Percentiles rank a stretch among this genome's conserved stretches.
phyloP scores from a whole-genome alignment of 2,329 filamentous ascomycete genomes.

The Pyrenophora tritici-repentis region DNA sequence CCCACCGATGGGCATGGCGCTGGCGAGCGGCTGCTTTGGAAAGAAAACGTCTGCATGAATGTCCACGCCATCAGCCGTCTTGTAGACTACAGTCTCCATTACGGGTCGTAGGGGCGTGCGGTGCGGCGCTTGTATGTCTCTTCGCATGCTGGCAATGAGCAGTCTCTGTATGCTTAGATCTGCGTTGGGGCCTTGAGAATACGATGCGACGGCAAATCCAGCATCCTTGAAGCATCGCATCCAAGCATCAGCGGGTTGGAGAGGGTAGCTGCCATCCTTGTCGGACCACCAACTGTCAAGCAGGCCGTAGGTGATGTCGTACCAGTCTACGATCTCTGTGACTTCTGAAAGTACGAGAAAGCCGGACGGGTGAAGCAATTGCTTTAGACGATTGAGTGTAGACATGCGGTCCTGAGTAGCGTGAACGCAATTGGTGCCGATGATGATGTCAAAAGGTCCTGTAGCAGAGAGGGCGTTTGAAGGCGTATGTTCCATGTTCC shows the following conservation, averaged over 20 bases:
- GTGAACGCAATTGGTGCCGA: conserved; percentile 27
- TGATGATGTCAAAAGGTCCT: conserved; percentile 12
- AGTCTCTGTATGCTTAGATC: conserved; percentile 1
- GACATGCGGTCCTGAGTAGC: conserved; percentile 15
- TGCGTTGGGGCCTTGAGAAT: background rate
- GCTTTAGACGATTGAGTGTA: conserved; percentile 5
- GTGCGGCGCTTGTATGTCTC: background rate
- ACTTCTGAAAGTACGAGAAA: conserved; percentile 20
- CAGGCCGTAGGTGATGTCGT: conserved; percentile 23
- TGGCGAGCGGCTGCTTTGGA: conserved; percentile 17
- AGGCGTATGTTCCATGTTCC: conserved; percentile 31
- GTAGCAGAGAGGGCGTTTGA: background rate
- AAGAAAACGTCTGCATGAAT: conserved; percentile 43
- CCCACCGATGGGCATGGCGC: conserved; percentile 11
- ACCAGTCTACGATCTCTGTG: conserved; percentile 20
- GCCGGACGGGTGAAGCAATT: conserved; percentile 11
- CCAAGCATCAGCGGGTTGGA: conserved; percentile 7
- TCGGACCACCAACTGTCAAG: conserved; percentile 30
- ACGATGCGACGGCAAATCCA: background rate
- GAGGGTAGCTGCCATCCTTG: conserved; percentile 10
- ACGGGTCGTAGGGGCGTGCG: background rate
- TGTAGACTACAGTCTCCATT: conserved; percentile 14
- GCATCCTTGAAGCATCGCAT: conserved; percentile 4
- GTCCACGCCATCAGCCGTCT: conserved; percentile 11
- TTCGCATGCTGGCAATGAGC: conserved; percentile 4